A percentile compares a stretch with the other conserved stretches of the same genome.
Conservation (phyloP, 139 green algal species). For the Volvox africanus region DNA sequence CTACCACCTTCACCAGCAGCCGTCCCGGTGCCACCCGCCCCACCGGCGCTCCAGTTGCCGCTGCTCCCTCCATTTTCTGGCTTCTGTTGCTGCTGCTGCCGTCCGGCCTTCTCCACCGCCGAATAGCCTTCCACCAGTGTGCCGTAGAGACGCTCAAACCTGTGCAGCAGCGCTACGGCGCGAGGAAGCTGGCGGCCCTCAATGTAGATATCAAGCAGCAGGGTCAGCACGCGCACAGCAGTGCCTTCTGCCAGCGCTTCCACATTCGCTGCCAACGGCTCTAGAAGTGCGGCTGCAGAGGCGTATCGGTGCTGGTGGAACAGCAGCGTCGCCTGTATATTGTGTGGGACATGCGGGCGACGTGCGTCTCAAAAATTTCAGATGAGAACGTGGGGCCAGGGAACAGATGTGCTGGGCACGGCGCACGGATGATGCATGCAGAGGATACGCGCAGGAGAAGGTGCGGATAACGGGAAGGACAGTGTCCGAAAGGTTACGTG, state of each 20-base stretch:
- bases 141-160: conserved; percentile 13
- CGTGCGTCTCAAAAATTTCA: background rate
- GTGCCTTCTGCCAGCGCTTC: conserved; percentile 47
- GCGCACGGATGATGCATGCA: too few species aligned
- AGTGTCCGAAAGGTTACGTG: too few species aligned
- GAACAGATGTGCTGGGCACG: background rate
- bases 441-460: too few species aligned
- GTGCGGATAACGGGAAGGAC: too few species aligned
- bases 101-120: background rate
- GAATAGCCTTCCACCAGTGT: background rate
- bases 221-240: conserved; percentile 18
- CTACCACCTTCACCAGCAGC: background rate
- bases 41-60: background rate
- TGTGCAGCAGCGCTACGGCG: conserved; percentile 36
- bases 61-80: background rate
- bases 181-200: conserved; percentile 31
- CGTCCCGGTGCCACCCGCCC: too few species aligned
- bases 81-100: background rate
- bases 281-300: conserved; percentile 23
- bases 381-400: background rate
- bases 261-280: conserved; percentile 11
- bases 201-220: conserved; percentile 40
- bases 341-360: background rate
- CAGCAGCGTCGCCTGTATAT: conserved; percentile 40
- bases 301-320: conserved; percentile 14